These are phyloP conservation scores for Passalora sequoiae DNA, from an alignment of 2,329 filamentous ascomycete species.

Conservation along the genomic window DNA sequence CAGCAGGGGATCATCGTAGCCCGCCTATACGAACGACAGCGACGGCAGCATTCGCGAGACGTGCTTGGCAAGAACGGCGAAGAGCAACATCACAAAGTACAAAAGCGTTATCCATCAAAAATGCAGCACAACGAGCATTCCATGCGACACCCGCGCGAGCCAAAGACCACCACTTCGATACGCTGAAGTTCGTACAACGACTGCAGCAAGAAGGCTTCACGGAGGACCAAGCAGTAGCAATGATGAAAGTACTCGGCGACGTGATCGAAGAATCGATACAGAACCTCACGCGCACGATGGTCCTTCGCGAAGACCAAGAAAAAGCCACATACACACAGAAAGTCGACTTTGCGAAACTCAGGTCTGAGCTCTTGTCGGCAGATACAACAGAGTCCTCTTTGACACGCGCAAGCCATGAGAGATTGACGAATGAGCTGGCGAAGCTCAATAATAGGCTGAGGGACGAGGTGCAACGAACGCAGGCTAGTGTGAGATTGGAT, in stretches of 20 bases:
- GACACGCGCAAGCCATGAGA: constrained; percentile 84
- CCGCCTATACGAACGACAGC: constrained; percentile 15
- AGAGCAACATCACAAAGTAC: constrained; percentile 2
- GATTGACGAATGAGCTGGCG: constrained; percentile 86
- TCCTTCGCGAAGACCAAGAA: constrained; percentile 86
- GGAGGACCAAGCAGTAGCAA: constrained; percentile 90
- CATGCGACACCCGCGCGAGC: constrained; percentile 58
- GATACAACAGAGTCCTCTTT: constrained; percentile 87
- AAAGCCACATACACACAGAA: constrained; percentile 77
- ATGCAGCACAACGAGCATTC: constrained; percentile 45
- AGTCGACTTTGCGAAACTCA: constrained; percentile 95
- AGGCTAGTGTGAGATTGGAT: constrained; percentile 86
- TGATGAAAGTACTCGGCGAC: constrained; percentile 96
- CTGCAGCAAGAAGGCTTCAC: constrained; percentile 89
- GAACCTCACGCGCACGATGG: constrained; percentile 96
- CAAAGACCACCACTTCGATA: constrained; percentile 95
- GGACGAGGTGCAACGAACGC: constrained; percentile 90
- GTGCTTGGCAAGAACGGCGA: constrained; percentile 17
- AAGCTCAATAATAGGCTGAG: constrained; percentile 85
- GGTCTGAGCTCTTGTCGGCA: constrained; percentile 84
- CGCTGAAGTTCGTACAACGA: constrained; percentile 90
- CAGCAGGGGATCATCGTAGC: constrained; percentile 3
- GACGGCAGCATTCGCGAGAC: constrained; percentile 20
- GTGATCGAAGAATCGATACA: constrained; percentile 98
- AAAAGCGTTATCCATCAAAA: constrained; percentile 7